Evolutionary conservation across 495 filamentous ascomycete species (phyloP), one percentile per base, ranked within the genome.

Genomic region (Lasiosphaeria miniovina): DNA sequence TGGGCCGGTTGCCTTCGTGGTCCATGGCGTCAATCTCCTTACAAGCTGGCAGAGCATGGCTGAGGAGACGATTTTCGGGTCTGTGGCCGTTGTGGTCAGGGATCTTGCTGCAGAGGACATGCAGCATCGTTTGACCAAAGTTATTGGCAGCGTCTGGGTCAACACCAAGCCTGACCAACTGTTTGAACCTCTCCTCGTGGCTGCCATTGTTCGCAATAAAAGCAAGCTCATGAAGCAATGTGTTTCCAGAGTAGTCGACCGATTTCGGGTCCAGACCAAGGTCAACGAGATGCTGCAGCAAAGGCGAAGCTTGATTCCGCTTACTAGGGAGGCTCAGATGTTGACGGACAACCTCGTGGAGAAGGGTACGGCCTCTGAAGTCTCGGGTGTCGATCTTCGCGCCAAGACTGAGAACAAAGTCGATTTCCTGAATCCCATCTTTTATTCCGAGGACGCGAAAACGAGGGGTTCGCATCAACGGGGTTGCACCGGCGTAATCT

Each of bases 401-500:
- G 33, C 54, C 62, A 0, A 58, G 17, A 1, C 32, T 4, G 4
- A 61, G 11, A 31, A 64, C 24, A 15, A 35, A 8, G 4, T 45
- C 12, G n/a, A 60, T 49, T 24, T 24, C 24, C 24, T 24, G 24
- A 24, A 24, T 24, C 24, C 24, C 24, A 6, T 48, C n/a, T 12
- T 52, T 38, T 7, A 3, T 15, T 15, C 24, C 36, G 1, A 49
- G 45, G 43, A 6, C 36, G 17, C 41, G 12, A 41, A 6, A 15
- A 9, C 38, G 9, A 14, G 40, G 7, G 10, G 10, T 36, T 17
- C 52, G 38, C 52, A 55, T 61, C 48, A 68, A 32, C 4, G 48
- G 35, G 3, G 68, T 70, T n/a, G 10, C 14, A 2, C 68, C 68
- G 14, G 43, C 24, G 33, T 57, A 32, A 49, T 70, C 67, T 43